A percentile compares a stretch with the other conserved stretches of the same genome.
Conservation (phyloP, 2,329 filamentous ascomycete species). For the Colletotrichum lentis region DNA sequence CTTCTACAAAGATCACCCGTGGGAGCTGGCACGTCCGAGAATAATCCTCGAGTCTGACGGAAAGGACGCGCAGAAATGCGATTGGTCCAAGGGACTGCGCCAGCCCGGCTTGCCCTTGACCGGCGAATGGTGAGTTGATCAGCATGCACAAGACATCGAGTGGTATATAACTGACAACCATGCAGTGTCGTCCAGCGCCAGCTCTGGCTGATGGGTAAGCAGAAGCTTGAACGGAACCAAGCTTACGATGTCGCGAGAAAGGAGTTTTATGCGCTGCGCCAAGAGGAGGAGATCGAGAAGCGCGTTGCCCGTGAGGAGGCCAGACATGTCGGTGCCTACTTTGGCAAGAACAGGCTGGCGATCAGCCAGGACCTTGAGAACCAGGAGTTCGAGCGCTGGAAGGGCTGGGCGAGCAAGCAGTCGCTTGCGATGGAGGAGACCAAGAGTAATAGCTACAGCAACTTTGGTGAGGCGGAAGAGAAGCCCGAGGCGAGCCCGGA, state of each 20-base stretch:
- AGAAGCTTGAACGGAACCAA: slow-evolving; percentile 65
- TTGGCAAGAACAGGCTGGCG: slow-evolving; percentile 78
- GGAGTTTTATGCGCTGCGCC: slow-evolving; percentile 88
- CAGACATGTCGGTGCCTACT: slow-evolving; percentile 83
- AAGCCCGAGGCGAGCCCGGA: slow-evolving; percentile 41
- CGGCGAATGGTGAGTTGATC: slow-evolving; percentile 77
- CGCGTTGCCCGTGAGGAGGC: slow-evolving; percentile 91
- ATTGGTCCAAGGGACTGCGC: slow-evolving; percentile 79
- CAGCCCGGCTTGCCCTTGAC: slow-evolving; percentile 80
- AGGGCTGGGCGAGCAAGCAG: slow-evolving; percentile 72
- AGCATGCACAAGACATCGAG: slow-evolving; percentile 14
- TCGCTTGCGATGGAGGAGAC: slow-evolving; percentile 52
- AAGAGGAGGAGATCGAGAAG: slow-evolving; percentile 81
- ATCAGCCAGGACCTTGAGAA: slow-evolving; percentile 86
- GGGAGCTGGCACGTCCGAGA: slow-evolving; percentile 91
- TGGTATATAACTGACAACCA: slow-evolving; percentile 36
- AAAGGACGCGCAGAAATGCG: slow-evolving; percentile 75
- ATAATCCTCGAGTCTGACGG: slow-evolving; percentile 87
- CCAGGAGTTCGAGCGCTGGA: slow-evolving; percentile 82
- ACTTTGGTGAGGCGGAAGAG: slow-evolving; percentile 51
- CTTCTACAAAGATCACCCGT: slow-evolving; percentile 95
- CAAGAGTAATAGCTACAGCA: slow-evolving; percentile 54
- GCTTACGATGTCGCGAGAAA: slow-evolving; percentile 89
- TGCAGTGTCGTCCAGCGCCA: slow-evolving; percentile 90
- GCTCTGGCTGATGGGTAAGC: slow-evolving; percentile 79